Conservation (phyloP, 1,139 yeast species). For the Blastobotrys indianensis region DNA sequence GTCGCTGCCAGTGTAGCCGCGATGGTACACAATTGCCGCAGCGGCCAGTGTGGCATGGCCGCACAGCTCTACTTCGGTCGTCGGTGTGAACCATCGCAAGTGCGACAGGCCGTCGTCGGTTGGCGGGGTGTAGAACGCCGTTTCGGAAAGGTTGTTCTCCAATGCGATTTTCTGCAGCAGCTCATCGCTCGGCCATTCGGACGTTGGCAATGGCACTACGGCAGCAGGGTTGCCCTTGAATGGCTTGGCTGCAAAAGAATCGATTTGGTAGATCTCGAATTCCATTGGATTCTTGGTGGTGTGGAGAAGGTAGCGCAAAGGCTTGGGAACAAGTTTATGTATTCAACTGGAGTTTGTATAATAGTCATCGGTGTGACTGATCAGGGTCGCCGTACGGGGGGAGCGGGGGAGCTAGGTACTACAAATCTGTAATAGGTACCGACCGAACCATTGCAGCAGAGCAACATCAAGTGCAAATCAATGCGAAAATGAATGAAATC, state of each 20-base stretch:
- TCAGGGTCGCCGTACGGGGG: no score
- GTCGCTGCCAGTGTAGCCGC: not conserved
- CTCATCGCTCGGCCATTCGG: constrained; percentile 1
- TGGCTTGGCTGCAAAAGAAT: constrained; percentile 4
- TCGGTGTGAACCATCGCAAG: constrained; percentile 9
- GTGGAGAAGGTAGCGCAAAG: not conserved
- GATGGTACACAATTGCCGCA: constrained; percentile 5
- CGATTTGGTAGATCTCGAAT: constrained; percentile 6
- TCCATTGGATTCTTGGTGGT: constrained; percentile 4
- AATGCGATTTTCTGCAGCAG: constrained; percentile 3
- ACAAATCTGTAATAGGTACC: no score
- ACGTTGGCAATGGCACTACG: constrained; percentile 5
- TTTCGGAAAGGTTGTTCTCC: constrained; percentile 8
- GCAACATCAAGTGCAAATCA: no score
- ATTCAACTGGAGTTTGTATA: no score
- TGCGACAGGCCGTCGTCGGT: constrained; percentile 1
- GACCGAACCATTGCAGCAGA: no score
- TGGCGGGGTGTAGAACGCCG: constrained; percentile 4
- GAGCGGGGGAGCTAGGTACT: no score
- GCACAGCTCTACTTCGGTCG: constrained; percentile 7
- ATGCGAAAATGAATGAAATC: no score
- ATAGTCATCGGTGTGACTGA: no score
- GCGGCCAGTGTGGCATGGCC: constrained; percentile 8
- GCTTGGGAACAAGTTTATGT: no score
- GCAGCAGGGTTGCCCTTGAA: constrained; percentile 10